Evolutionary conservation across 176 grass and related monocot genomes (phyloP), one percentile per base, ranked within the genome.

Genomic region (Aegilops speltoides): DNA sequence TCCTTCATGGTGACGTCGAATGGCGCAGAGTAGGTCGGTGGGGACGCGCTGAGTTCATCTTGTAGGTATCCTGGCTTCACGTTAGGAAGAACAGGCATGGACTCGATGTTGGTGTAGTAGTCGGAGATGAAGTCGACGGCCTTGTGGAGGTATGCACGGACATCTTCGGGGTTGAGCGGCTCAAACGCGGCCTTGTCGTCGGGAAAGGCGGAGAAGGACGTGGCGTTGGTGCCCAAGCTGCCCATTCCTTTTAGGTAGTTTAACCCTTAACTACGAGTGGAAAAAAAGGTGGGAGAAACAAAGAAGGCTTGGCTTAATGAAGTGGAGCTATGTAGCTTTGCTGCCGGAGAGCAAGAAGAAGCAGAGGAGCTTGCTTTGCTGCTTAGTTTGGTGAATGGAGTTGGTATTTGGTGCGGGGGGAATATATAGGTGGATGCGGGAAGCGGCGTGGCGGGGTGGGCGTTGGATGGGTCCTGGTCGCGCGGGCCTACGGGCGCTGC

Each of bases 111-210:
- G n/a, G 36, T 41, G 37, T 73, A 73, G 70, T 73, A 73, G 70
- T 73, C 70, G 37, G 70, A 73, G 38, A 73, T 73, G 38, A 73
- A 73, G n/a, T 73, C 38, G 12, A 73, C 70, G 3, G 70, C 70
- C 70, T 73, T 73, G n/a, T 73, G 70, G 6, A 73, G 70, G 70
- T 73, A 73, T n/a, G 38, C 70, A 19, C 70, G 70, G 38, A 73
- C 38, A 40, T 73, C 70, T 73, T 73, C 22, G 11, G 37, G 37
- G 37, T 73, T 73, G 11, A 73, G 37, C 11, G 70, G 70, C 70
- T 73, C 37, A 22, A 73, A 73, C 22, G 37, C 22, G n/a, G 37
- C 37, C 22, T 73, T 73, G 38, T 24, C 70, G 5, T 73, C 70
- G 6, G 70, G 37, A 23, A 74, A 37, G 29, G 76, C 52, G 3